phyloP scores from a whole-genome alignment of 2,329 filamentous ascomycete genomes.

The Bimuria novae-zelandiae region DNA sequence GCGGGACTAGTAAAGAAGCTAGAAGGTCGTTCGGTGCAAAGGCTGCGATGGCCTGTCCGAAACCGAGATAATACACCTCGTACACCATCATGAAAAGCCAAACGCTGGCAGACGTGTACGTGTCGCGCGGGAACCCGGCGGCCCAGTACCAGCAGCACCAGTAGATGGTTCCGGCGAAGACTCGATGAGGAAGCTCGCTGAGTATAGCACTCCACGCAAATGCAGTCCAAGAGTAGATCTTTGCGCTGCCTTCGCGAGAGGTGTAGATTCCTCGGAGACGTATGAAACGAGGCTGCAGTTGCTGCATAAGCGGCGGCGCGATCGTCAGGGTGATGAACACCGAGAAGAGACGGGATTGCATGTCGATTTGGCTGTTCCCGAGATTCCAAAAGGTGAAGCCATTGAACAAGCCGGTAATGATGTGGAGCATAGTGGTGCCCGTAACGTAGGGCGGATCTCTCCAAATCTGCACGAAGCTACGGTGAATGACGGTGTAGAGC shows the following conservation, averaged over 20 bases:
- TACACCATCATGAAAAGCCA: conserved; percentile 70
- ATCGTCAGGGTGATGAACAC: conserved; percentile 79
- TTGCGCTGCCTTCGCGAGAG: conserved; percentile 73
- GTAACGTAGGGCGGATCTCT: conserved; percentile 70
- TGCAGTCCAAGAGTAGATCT: conserved; percentile 78
- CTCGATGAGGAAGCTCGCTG: conserved; percentile 71
- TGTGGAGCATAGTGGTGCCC: conserved; percentile 63
- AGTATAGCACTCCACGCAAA: conserved; percentile 69
- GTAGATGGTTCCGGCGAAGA: conserved; percentile 69
- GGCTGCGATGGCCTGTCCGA: conserved; percentile 70
- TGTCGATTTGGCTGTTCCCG: conserved; percentile 47
- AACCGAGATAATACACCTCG: conserved; percentile 67
- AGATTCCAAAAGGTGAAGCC: conserved; percentile 56
- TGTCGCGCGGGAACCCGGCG: conserved; percentile 57
- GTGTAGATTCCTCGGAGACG: conserved; percentile 69
- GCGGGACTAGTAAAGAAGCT: conserved; percentile 67
- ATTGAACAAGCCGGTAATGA: conserved; percentile 56
- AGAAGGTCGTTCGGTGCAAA: conserved; percentile 69
- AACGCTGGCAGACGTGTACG: conserved; percentile 64
- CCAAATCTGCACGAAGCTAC: conserved; percentile 64
- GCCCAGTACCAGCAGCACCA: conserved; percentile 60
- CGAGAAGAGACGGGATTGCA: conserved; percentile 69
- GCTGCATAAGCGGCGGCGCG: conserved; percentile 73
- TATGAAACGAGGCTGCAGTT: conserved; percentile 75
- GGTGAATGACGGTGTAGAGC: conserved; percentile 47